These are phyloP conservation scores for Ramichloridium luteum DNA, from an alignment of 2,329 filamentous ascomycete species.

Conservation along the genomic window DNA sequence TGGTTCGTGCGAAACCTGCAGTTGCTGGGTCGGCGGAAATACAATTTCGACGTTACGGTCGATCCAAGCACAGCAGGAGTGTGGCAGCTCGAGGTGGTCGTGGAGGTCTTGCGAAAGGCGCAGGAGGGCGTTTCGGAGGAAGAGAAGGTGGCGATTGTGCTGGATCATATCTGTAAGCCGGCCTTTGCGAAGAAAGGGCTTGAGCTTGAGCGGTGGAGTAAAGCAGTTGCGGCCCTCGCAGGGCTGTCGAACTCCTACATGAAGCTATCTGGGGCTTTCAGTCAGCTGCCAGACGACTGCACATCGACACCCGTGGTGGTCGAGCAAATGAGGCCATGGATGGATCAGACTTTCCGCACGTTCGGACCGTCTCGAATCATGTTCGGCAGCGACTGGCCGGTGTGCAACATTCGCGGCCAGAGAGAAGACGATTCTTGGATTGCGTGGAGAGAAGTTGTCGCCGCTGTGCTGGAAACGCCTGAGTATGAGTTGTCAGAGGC, in stretches of 20 bases:
- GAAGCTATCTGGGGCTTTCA: slow-evolving; percentile 81
- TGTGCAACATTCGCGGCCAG: slow-evolving; percentile 60
- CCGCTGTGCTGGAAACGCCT: slow-evolving; percentile 42
- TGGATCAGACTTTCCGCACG: slow-evolving; percentile 55
- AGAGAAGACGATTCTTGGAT: slow-evolving; percentile 52
- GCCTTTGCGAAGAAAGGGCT: slow-evolving; percentile 38
- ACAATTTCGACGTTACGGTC: slow-evolving; percentile 72
- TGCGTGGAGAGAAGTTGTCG: slow-evolving; percentile 62
- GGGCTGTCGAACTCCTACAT: slow-evolving; percentile 59
- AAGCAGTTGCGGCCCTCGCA: slow-evolving; percentile 55
- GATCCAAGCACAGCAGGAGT: slow-evolving; percentile 67
- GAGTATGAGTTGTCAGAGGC: slow-evolving; percentile 41
- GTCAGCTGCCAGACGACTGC: slow-evolving; percentile 53
- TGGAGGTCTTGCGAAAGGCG: slow-evolving; percentile 32
- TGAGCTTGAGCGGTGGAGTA: slow-evolving; percentile 56
- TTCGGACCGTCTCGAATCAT: slow-evolving; percentile 66
- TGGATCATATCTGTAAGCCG: slow-evolving; percentile 87
- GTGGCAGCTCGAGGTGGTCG: slow-evolving; percentile 38
- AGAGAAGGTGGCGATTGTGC: slow-evolving; percentile 52
- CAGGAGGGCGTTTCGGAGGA: slow-evolving; percentile 49
- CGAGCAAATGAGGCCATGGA: slow-evolving; percentile 54
- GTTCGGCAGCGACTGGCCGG: slow-evolving; percentile 91
- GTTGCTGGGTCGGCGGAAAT: slow-evolving; percentile 44
- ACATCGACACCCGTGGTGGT: slow-evolving; percentile 44
- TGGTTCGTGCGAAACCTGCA: slow-evolving; percentile 39